Base-by-base conservation (phyloP, 108 stramenopile genomes). In the Nitzschia sp. region DNA sequence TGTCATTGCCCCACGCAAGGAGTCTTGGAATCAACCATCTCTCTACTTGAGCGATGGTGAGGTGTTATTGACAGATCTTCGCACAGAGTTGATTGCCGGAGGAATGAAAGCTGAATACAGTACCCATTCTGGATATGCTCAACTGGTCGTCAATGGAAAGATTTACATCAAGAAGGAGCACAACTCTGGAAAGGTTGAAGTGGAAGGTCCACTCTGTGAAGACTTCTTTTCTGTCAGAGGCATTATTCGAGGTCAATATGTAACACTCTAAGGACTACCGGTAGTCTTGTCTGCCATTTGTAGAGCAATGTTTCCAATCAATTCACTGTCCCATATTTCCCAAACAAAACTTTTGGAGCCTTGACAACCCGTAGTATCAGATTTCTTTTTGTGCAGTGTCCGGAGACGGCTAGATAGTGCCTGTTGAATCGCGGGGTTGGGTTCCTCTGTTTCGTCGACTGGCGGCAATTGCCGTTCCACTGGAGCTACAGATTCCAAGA, bases 61-160 rank as follows among this genome's bases (percentile, higher is more conserved):
- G 51, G 87, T 95, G 6, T 72, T 95, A 29, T 78, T 95, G 38
- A 95, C 94, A 9, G 94, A 95, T 71, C 75, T 95, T 44, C 85
- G 90, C 38, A 76, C 90, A 2, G 89, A 95, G 68, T 57, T 95
- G 10, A 90, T 88, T 60, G 88, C 88, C 12, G 73, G 82, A 62
- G 86, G 90, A 19, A 91, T 92, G 91, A 95, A 92, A 67, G 94
- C 91, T 0, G 91, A 92, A 58, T 92, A 92, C 65, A 86, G 86
- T 39, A 80, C 90, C 22, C 81, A 85, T 41, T 63, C 80, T 3
- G 89, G 87, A 38, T 85, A 85, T 58, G 83, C 91, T 10, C 84
- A 89, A 51, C 72, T 95, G 26, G 69, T 91, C 15, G 80, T 95
- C 9, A 95, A 95, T 72, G 81, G 82, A 9, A 85, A 80, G 50